phyloP scores from a whole-genome alignment of 179 eudicot genomes.

The Beta lomatogona region DNA sequence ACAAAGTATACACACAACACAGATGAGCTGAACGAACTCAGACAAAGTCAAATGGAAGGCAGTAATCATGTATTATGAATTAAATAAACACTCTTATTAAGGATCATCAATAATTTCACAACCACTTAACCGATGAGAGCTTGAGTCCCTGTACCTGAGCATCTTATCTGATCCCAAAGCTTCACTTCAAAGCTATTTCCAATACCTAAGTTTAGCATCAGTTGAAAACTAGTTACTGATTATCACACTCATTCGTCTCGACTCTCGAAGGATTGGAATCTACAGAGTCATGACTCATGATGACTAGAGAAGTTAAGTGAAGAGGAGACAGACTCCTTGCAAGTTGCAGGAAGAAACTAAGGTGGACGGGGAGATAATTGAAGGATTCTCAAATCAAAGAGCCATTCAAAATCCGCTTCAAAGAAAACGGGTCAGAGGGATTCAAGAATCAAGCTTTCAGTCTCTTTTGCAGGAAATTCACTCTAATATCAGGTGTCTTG shows the following conservation, averaged over 20 bases:
- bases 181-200: background rate
- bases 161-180: background rate
- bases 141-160: background rate
- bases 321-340: background rate
- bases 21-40: background rate
- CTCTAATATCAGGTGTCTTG: background rate
- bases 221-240: background rate
- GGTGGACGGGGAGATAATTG: background rate
- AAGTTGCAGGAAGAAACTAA: background rate
- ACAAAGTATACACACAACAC: background rate
- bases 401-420: background rate
- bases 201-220: background rate
- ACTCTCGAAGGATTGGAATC: background rate
- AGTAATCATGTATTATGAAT: background rate
- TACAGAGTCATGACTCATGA: background rate
- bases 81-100: background rate
- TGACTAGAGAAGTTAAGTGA: background rate
- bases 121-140: background rate
- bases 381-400: slow-evolving; percentile 2
- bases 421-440: background rate
- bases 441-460: background rate
- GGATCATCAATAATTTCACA: background rate
- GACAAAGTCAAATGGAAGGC: background rate
- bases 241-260: background rate
- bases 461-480: background rate